Base-by-base conservation (phyloP, 306 rosid species). In the Fragaria ananassa region DNA sequence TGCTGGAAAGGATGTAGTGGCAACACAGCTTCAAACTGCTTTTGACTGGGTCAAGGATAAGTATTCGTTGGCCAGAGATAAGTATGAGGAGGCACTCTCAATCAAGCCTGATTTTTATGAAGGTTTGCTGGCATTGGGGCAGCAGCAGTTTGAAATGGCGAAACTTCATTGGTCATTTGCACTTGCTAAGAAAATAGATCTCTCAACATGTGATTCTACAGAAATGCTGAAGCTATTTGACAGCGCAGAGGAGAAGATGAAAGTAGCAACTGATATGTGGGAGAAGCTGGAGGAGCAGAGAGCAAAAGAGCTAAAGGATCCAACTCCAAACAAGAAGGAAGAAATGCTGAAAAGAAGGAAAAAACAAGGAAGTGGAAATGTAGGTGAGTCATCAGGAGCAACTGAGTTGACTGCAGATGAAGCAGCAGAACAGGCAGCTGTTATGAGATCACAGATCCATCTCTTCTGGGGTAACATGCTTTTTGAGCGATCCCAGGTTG, bases 391-490 rank as follows among this genome's bases (percentile, higher is more conserved):
- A 64, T 87, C 91, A 21, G 76, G 68, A 73, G 83, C 54, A 49
- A 87, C 89, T 44, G 97, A 95, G 54, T 61, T 90, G 44, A 88
- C 96, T 6, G 77, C 88, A 3, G 96, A 89, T 78, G 98, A 94
- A 83, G 95, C 95, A 53, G 93, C 98, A 42, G 97, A 95, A 76
- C 97, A 95, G 84, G 97, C 97, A 61, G 89, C 93, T 49, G 87
- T 95, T 34, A 95, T 95, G 98, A 90, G 94, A 79, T 95, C 98
- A 49, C 97, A 95, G 81, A 95, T 95, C 78, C 98, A 95, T 85
- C 90, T 95, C 72, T 95, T 95, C 83, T 90, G 96, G 98, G 98
- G 98, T 37, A 95, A 95, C 78, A 92, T 92, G 97, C 97, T 90
- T 37, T 95, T 95, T 19, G 97, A 95, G 83, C 87, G 96, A 77